Percentiles rank a stretch among this genome's conserved stretches.
Conservation (phyloP, 129 eudicot genomes). For the Chrysanthemum lavandulifolium region DNA sequence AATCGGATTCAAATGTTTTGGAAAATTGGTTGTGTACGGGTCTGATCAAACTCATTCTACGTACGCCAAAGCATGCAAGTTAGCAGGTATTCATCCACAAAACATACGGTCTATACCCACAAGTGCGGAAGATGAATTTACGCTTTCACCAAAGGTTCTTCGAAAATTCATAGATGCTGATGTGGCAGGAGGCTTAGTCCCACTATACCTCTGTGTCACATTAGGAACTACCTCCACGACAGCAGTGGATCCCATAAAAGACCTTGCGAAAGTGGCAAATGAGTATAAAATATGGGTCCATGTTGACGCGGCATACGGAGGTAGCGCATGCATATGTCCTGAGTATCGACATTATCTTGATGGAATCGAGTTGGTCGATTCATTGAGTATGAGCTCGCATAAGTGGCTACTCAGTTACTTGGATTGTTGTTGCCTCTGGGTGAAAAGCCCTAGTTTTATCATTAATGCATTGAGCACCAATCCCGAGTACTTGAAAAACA, state of each 20-base stretch:
- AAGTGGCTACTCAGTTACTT: slow-evolving; percentile 51
- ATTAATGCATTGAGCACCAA: slow-evolving; percentile 39
- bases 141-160: slow-evolving; percentile 28
- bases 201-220: slow-evolving; percentile 46
- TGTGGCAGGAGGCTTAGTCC: slow-evolving; percentile 49
- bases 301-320: slow-evolving; percentile 57
- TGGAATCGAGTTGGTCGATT: slow-evolving; percentile 48
- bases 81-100: slow-evolving; percentile 36
- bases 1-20: slow-evolving; percentile 25
- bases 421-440: slow-evolving; percentile 65
- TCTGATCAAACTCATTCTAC: slow-evolving; percentile 55
- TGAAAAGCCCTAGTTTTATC: slow-evolving; percentile 32
- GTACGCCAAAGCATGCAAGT: slow-evolving; percentile 29
- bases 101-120: slow-evolving; percentile 41
- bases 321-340: slow-evolving; percentile 61
- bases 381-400: slow-evolving; percentile 49
- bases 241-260: slow-evolving; percentile 41
- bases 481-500: slow-evolving; percentile 54
- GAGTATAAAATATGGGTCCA: slow-evolving; percentile 43
- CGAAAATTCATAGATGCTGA: slow-evolving; percentile 35
- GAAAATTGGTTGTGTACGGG: slow-evolving; percentile 43
- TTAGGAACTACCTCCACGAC: slow-evolving; percentile 53
- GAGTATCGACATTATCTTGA: slow-evolving; percentile 45
- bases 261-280: slow-evolving; percentile 34
- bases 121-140: slow-evolving; percentile 9